Evolutionary conservation across 2,329 filamentous ascomycete genomes (phyloP), one percentile per base, ranked within the genome.

Genomic region (Didymosphaeria variabile): DNA sequence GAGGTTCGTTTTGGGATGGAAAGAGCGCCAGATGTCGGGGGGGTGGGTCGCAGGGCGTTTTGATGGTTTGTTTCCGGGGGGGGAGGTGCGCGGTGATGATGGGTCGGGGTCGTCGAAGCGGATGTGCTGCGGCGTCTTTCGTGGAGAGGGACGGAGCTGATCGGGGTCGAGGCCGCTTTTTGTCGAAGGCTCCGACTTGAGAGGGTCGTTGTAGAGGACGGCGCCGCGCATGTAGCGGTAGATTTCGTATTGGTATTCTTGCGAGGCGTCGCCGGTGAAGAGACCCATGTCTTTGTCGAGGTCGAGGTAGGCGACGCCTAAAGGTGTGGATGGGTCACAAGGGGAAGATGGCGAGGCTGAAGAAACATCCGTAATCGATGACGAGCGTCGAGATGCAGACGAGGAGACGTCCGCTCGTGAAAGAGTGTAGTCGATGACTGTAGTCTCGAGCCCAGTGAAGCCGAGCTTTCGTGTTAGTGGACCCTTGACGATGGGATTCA

Each of bases 341-440:
- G 45, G 59, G 61, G 2, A 67, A 56, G 23, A 34, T 32, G 3
- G 58, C 54, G 23, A 56, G 38, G n/a, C 63, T 45, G 23, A 61
- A 51, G 51, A 69, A 44, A n/a, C 57, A 55, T 19, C 59, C 50
- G 51, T 62, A 51, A 40, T 52, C 29, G 47, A 66, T 13, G 36
- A 47, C 6, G 61, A 66, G 13, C 64, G 67, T n/a, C 57, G 60
- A 5, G 70, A 66, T 0, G 45, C 61, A 6, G 62, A 56, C 2
- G 66, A 55, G 3, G 63, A 42, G 63, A 89, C 77, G 26, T 83
- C 81, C 1, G 86, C 87, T n/a, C 88, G 84, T 1, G 87, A 89
- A 38, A 90, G 82, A 1, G 88, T 90, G 73, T 90, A 90, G 72
- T 90, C 88, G 66, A 90, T 90, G 26, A 90, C 83, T 0, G 88